Base-by-base conservation (phyloP, 768 basidiomycete species). In the Serpula lacrymans region DNA sequence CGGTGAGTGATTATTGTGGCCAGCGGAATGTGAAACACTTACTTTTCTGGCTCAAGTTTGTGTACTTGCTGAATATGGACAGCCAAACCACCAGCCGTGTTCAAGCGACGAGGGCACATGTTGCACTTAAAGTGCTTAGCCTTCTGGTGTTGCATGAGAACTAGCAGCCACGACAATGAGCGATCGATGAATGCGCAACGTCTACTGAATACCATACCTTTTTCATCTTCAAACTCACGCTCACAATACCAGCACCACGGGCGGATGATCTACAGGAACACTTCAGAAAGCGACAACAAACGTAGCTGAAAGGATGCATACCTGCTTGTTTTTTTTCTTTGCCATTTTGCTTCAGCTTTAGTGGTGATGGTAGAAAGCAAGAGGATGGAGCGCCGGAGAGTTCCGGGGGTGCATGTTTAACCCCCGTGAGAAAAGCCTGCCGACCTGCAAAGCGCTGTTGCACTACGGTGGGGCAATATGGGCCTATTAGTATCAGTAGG, bases 171-270 rank as follows among this genome's bases (percentile, higher is more conserved):
- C 31, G n/a, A 27, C 34, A 14, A 25, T 34, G 22, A 16, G 33
- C 16, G 14, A 18, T 28, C 23, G 9, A 17, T 3, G 16, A 29
- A 18, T 36, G 12, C 26, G 22, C n/a, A 40, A 12, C 8, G 34
- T 34, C 16, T 11, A 37, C 11, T 23, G 6, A 26, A 11, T 34
- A 26, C 46, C 32, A 52, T 34, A 90, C 94, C 94, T 69, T 97
- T 98, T 65, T 97, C 94, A 77, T 99, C 96, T 66, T 98, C 94
- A 54, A 99, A 99, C 65, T 96, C 95, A 59, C 95, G 81, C 66
- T 98, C 94, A 70, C 93, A 98, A 63, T 98, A 98, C 94, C 94
- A 97, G 69, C 94, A 97, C 92, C 94, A 96, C 12, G 90, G 89
- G 5, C 86, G 82, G 49, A 92, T 77, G 48, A 90, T 65, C 89